Conservation (phyloP, 495 filamentous ascomycete species). For the Daldinia bambusicola region DNA sequence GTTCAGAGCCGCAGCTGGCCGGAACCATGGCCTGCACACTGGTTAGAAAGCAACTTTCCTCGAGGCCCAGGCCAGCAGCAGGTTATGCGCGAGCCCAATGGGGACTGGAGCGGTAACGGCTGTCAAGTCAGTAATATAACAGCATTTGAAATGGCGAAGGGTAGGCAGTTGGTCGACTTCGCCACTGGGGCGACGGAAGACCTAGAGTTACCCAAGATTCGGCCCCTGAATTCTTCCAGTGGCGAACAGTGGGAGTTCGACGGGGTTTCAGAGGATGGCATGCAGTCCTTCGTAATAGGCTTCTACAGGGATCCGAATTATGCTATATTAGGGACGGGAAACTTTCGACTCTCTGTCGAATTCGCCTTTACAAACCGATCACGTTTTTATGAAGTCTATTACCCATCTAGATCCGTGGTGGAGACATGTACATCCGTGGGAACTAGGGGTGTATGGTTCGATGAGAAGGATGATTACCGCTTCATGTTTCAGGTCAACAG, state of each 20-base stretch:
- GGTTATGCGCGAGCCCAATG: not conserved
- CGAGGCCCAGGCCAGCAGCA: not conserved
- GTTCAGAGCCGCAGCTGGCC: not conserved
- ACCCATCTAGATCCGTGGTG: not conserved
- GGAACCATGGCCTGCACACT: not conserved
- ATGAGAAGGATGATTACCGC: not conserved
- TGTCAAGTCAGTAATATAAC: not conserved
- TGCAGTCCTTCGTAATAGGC: not conserved
- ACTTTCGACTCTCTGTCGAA: not conserved
- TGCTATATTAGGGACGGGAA: not conserved
- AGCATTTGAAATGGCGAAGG: not conserved
- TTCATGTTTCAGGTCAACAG: not conserved
- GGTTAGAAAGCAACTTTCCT: not conserved
- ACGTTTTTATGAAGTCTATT: not conserved
- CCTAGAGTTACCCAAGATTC: not conserved
- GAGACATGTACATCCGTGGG: not conserved
- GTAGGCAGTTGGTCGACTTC: not conserved
- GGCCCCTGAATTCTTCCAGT: not conserved
- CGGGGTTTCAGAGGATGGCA: not conserved
- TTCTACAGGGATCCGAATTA: not conserved
- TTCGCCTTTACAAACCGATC: not conserved
- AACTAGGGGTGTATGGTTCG: not conserved
- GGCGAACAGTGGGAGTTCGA: not conserved
- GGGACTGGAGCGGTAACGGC: not conserved
- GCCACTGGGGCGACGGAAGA: not conserved